Conservation (phyloP, 805 yeast species). For the Helenozyma baotianmanensis region DNA sequence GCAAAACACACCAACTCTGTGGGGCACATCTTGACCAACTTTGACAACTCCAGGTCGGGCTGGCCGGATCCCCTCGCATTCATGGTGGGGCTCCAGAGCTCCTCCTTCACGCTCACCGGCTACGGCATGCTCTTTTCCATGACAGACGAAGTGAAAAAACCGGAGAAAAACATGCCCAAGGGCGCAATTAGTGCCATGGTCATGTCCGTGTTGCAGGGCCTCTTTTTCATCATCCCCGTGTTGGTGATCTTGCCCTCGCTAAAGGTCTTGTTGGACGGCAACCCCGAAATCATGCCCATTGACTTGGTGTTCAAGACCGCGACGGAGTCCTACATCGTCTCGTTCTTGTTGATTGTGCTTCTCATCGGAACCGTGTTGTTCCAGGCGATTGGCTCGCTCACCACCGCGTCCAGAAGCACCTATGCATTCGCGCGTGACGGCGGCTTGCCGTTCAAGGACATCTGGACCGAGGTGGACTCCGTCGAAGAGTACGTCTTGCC, state of each 20-base stretch:
- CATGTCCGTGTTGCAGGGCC: slow-evolving; percentile 63
- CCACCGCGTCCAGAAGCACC: slow-evolving; percentile 79
- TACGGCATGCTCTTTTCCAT: slow-evolving; percentile 78
- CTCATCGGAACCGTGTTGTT: slow-evolving; percentile 67
- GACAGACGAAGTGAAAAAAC: slow-evolving; percentile 75
- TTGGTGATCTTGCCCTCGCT: slow-evolving; percentile 69
- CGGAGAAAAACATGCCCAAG: slow-evolving; percentile 70
- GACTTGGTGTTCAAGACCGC: slow-evolving; percentile 70
- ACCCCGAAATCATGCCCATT: slow-evolving; percentile 70
- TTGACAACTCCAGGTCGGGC: slow-evolving; percentile 70
- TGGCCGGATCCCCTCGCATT: slow-evolving; percentile 72
- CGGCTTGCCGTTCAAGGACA: slow-evolving; percentile 61
- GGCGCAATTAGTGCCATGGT: slow-evolving; percentile 66
- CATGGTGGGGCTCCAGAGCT: slow-evolving; percentile 71
- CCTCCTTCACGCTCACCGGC: slow-evolving; percentile 76
- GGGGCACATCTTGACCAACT: slow-evolving; percentile 55
- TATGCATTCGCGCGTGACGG: slow-evolving; percentile 81
- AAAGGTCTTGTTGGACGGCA: slow-evolving; percentile 48
- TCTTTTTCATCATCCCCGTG: slow-evolving; percentile 68
- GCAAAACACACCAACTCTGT: slow-evolving; percentile 56
- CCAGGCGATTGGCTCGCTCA: slow-evolving; percentile 74
- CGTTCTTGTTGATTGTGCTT: slow-evolving; percentile 62
- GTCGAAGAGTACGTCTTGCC: slow-evolving; percentile 58
- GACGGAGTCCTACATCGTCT: slow-evolving; percentile 63
- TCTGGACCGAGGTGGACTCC: slow-evolving; percentile 64